Evolutionary conservation across 208 protist species (phyloP).

Genomic region (Tritrichomonas foetus): DNA sequence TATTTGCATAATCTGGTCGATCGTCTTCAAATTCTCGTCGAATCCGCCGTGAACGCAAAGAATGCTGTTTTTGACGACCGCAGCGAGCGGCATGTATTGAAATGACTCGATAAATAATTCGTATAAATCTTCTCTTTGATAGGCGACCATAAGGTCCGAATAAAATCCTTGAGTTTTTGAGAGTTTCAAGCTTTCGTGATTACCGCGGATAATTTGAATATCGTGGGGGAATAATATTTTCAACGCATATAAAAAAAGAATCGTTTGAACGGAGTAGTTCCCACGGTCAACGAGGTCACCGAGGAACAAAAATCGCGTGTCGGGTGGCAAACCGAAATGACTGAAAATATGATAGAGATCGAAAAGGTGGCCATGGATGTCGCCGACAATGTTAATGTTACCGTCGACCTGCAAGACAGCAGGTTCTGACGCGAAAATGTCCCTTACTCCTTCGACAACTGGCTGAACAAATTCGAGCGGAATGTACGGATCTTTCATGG

Average conservation of each 20-base stretch:
- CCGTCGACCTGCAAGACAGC: neutral
- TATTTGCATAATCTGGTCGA: neutral
- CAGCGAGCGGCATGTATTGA: neutral
- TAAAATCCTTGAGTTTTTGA: neutral
- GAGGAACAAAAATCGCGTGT: neutral
- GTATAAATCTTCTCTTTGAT: neutral
- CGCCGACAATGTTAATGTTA: neutral
- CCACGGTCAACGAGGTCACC: neutral
- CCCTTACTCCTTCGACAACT: neutral
- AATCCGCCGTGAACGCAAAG: neutral
- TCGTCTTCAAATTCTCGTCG: neutral
- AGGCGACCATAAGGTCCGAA: neutral
- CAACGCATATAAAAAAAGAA: neutral
- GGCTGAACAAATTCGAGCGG: neutral
- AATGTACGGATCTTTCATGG: neutral
- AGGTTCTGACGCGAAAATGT: neutral
- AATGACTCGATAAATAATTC: neutral
- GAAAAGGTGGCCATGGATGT: neutral
- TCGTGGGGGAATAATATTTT: neutral
- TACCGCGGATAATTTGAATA: neutral
- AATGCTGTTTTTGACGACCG: neutral
- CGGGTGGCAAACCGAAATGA: neutral
- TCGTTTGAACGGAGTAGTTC: neutral
- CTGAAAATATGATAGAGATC: neutral
- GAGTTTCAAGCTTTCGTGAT: neutral